Evolutionary conservation across 202 grass and related monocot species (phyloP).

Genomic region (Carex arenaria): DNA sequence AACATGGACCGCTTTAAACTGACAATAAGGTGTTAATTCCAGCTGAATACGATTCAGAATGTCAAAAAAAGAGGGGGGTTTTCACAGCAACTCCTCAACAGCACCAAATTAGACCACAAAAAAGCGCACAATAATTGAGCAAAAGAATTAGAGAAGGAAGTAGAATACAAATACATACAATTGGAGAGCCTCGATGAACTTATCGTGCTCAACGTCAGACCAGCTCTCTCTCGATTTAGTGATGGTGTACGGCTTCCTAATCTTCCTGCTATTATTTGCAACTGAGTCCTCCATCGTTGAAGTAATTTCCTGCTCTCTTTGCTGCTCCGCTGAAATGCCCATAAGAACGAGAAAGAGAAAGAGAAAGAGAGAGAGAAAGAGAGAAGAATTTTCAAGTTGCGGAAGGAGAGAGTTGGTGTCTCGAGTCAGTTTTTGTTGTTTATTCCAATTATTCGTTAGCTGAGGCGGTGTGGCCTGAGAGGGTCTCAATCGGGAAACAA

Average conservation of each 20-base stretch:
- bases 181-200: conserved; percentile 85
- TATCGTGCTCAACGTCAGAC: conserved; percentile 87
- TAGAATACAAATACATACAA: conserved; percentile 28
- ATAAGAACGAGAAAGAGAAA: neutral
- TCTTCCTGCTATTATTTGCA: conserved; percentile 26
- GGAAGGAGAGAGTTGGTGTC: neutral
- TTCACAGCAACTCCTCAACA: neutral
- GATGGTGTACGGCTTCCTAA: conserved; percentile 77
- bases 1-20: neutral
- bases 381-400: neutral
- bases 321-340: conserved; percentile 10
- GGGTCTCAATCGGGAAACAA: too few species aligned
- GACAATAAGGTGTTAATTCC: neutral
- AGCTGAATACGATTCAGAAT: neutral
- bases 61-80: neutral
- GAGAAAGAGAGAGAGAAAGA: neutral
- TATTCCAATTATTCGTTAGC: neutral
- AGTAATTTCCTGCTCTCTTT: conserved; percentile 13
- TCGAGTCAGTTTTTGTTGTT: neutral
- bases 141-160: neutral
- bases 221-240: conserved; percentile 82
- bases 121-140: neutral
- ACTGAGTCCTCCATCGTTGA: neutral
- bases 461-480: neutral
- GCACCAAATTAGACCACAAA: neutral